phyloP scores from a whole-genome alignment of 306 rosid genomes.

The Rosa chinensis region DNA sequence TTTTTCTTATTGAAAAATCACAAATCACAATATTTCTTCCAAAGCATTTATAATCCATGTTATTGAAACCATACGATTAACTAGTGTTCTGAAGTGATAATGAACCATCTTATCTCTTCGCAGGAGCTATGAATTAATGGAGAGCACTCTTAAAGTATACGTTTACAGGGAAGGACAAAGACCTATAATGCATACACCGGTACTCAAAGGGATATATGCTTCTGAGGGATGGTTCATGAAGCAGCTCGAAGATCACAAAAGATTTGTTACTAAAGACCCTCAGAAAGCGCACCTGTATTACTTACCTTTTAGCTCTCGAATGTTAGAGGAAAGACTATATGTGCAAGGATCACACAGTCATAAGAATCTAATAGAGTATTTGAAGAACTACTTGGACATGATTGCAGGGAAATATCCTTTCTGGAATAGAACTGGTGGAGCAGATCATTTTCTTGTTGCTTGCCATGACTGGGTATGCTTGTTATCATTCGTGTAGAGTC shows the following conservation, averaged over 20 bases:
- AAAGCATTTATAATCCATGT: not conserved
- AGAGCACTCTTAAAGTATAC: conserved; percentile 69
- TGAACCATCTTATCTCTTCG: conserved; percentile 12
- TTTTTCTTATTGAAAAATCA: not conserved
- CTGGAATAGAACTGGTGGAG: conserved; percentile 89
- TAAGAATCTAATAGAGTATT: conserved; percentile 57
- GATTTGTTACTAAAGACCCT: conserved; percentile 61
- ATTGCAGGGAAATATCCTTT: conserved; percentile 67
- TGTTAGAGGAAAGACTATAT: conserved; percentile 65
- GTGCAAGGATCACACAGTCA: conserved; percentile 68
- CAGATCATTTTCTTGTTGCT: conserved; percentile 95
- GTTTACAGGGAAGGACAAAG: conserved; percentile 76
- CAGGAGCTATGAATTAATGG: conserved; percentile 98
- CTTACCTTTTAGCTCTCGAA: conserved; percentile 93
- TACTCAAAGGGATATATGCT: conserved; percentile 82
- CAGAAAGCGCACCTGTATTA: conserved; percentile 81
- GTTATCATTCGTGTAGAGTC: not conserved
- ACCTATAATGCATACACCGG: conserved; percentile 75
- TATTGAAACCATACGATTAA: conserved; percentile 2
- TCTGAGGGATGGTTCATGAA: conserved; percentile 99
- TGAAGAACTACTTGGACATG: conserved; percentile 55
- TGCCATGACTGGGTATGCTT: conserved; percentile 97
- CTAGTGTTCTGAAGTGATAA: conserved; percentile 18
- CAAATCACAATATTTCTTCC: not conserved
- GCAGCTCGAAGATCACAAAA: conserved; percentile 66